Evolutionary conservation across 768 basidiomycete species (phyloP).

Genomic region (Phaeotremella fagi): DNA sequence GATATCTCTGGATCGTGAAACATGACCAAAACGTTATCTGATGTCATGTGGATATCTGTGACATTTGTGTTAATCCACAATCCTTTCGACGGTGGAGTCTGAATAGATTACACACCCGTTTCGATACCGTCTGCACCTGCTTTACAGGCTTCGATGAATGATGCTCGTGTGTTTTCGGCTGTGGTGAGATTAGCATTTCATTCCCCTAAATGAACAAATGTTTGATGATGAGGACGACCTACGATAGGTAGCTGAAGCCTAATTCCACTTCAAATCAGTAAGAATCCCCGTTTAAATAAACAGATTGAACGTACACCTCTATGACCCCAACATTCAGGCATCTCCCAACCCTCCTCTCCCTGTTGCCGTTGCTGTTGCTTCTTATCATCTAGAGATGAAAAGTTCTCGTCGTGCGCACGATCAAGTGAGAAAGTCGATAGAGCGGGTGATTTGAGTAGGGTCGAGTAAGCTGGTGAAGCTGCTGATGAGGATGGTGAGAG

Average conservation of each 20-base stretch:
- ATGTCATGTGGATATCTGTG: constrained; percentile 89
- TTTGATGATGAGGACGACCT: too few species aligned
- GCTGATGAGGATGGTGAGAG: constrained; percentile 10
- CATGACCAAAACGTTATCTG: constrained; percentile 82
- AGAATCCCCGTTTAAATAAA: constrained; percentile 4
- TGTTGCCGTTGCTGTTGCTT: constrained; percentile 1
- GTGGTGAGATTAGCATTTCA: too few species aligned
- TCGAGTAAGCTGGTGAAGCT: constrained; percentile 19
- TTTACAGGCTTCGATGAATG: constrained; percentile 88
- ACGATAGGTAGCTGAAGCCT: constrained; percentile 68
- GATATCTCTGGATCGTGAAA: constrained; percentile 89
- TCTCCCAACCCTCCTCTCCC: constrained; percentile 6
- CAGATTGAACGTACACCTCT: constrained; percentile 56
- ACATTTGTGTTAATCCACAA: background rate
- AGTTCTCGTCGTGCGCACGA: constrained; percentile 4
- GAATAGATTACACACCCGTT: constrained; percentile 59
- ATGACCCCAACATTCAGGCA: constrained; percentile 75
- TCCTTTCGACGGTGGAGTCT: background rate
- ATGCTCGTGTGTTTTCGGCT: constrained; percentile 85
- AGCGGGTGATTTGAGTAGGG: constrained; percentile 25
- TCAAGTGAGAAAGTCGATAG: constrained; percentile 23
- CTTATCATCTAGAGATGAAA: background rate
- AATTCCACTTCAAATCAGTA: constrained; percentile 1
- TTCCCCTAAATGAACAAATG: background rate
- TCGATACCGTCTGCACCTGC: constrained; percentile 97